Conservation (phyloP, 2,329 filamentous ascomycete genomes). For the Trichoderma sp. region DNA sequence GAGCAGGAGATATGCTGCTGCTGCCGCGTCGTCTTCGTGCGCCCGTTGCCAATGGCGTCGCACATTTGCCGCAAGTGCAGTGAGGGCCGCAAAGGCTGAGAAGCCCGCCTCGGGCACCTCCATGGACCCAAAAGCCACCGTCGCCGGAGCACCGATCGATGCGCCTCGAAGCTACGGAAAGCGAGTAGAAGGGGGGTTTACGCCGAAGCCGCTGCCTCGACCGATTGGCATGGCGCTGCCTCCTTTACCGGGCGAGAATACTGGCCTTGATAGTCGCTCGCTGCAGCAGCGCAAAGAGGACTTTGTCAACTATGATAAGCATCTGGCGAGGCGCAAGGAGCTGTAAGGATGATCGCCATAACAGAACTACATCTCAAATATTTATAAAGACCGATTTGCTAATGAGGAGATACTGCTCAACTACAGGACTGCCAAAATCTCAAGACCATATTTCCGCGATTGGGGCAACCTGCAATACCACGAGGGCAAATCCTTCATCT, state of each 20-base stretch:
- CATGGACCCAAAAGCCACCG: slow-evolving; percentile 44
- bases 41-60: slow-evolving; percentile 57
- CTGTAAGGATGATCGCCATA: slow-evolving; percentile 57
- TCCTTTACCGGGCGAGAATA: slow-evolving; percentile 79
- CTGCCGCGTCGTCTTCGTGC: slow-evolving; percentile 40
- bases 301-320: slow-evolving; percentile 83
- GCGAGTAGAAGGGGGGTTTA: slow-evolving; percentile 56
- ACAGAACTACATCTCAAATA: neutral
- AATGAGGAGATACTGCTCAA: neutral
- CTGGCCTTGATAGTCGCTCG: slow-evolving; percentile 70
- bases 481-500: slow-evolving; percentile 89
- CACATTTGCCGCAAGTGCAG: slow-evolving; percentile 52
- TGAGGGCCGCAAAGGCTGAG: slow-evolving; percentile 37
- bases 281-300: slow-evolving; percentile 73
- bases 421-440: slow-evolving; percentile 70
- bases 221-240: slow-evolving; percentile 82
- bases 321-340: slow-evolving; percentile 73
- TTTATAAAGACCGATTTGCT: neutral
- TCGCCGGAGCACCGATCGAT: slow-evolving; percentile 55
- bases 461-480: slow-evolving; percentile 83
- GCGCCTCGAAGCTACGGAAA: slow-evolving; percentile 65
- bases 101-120: slow-evolving; percentile 44
- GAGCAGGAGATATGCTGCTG: slow-evolving; percentile 39
- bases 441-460: slow-evolving; percentile 93
- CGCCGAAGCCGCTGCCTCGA: slow-evolving; percentile 63